Base-by-base conservation (phyloP, 2,329 filamentous ascomycete genomes). In the Pestalotiopsis sp. region DNA sequence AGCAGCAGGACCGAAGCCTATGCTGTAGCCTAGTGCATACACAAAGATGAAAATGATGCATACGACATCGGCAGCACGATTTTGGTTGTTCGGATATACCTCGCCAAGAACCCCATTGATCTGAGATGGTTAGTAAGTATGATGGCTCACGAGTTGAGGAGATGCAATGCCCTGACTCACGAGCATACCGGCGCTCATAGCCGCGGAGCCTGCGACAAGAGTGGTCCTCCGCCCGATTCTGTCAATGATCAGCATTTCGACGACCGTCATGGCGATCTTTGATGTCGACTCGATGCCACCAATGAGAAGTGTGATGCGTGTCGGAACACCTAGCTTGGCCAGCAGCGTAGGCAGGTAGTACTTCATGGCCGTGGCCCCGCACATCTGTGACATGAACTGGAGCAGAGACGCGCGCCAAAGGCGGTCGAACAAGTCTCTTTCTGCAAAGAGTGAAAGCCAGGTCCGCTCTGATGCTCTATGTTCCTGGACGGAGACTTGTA, bases 381-480 rank as follows among this genome's bases (percentile, higher is more conserved):
- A 88, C 84, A 89, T 86, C 72, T 88, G 86, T 0, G 86, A 85
- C 84, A 89, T 86, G 76, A 89, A 89, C 74, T 89, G 87, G 4
- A 89, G 79, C 1, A 89, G 77, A 0, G 85, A 82, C 1, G 86
- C 86, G 20, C 87, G 82, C 88, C 87, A 89, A 14, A 90, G 79
- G 0, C 87, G 81, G 14, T 83, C 80, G 73, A 85, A 85, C 1
- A 89, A 78, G 13, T 81, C 77, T 14, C 78, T 76, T 38, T 87
- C 79, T 4, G 80, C 81, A 75, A 89, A 86, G 0, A 89, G 80
- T 7, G 80, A 81, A n/a, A 79, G 80, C 83, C 81, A 84, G 45
- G 71, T 80, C 65, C 79, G 76, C 17, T 77, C 78, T 5, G 78
- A 80, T 11, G 73, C 73, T 27, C 75, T 78, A 69, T 81, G 81